Base-by-base conservation (phyloP, 164 flowering plant species). In the Protea cynaroides region DNA sequence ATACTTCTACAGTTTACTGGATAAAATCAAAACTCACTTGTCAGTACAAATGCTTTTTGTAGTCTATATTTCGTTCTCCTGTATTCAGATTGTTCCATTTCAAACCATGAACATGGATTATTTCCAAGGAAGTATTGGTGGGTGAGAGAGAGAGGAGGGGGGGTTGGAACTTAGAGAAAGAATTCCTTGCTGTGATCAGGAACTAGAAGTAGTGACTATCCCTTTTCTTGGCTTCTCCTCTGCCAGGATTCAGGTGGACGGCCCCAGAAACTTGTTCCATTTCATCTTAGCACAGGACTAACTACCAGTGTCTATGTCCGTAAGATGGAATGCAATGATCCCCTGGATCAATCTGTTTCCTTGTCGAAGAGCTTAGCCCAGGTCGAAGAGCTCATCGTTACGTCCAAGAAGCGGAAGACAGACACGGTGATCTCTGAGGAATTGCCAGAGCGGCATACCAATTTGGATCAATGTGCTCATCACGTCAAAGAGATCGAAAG, bases 401-500 rank as follows among this genome's bases (percentile, higher is more conserved):
- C 49, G 11, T 38, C 62, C 58, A 83, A 81, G 61, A 81, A 75
- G 64, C 67, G 8, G 12, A 72, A 70, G 73, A 65, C 46, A 8
- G 14, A 40, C 8, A 40, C 73, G 23, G 63, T 65, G 4, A 59
- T 15, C 79, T 76, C 29, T 34, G 67, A 72, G 58, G 74, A 54
- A 83, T 78, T 67, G 78, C 1, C 10, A 40, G 79, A 71, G 81
- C 79, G 24, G 69, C 74, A 80, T 77, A 25, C 61, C 54, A 71
- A 69, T 18, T 50, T 82, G 21, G 69, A 62, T 13, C 65, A 72
- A 52, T 82, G 82, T 72, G 86, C 84, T 22, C 56, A 70, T 15
- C 78, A 78, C 23, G n/a, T 56, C 50, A 56, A 79, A 58, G 86
- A 79, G 72, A 80, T 86, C 57, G 78, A 77, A 62, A 71, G 67